Conservation (phyloP, 371 early-diverging fungal genomes). For the Mortierella sp. region DNA sequence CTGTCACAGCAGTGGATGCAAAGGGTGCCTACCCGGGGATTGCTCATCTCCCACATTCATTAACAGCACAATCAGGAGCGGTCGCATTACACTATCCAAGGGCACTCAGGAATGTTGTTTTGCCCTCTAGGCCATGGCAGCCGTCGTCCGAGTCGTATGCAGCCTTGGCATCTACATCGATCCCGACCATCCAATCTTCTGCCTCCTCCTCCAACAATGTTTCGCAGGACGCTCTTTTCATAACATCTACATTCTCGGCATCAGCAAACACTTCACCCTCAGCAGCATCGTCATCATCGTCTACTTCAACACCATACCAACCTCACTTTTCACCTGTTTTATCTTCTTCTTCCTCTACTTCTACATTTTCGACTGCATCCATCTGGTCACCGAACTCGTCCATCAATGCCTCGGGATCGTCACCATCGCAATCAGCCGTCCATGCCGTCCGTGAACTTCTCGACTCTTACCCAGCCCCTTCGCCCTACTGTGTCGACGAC, state of each 20-base stretch:
- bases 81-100: constrained; percentile 19
- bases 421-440: constrained; percentile 36
- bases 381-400: constrained; percentile 17
- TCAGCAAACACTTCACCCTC: constrained; percentile 23
- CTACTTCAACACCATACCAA: constrained; percentile 29
- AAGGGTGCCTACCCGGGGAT: constrained; percentile 41
- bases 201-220: constrained; percentile 9
- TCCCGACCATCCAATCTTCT: constrained; percentile 19
- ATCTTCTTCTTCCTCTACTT: constrained; percentile 16
- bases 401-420: background rate
- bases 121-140: constrained; percentile 26
- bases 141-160: constrained; percentile 8
- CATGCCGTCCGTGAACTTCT: constrained; percentile 52
- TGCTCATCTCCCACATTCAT: constrained; percentile 28
- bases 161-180: constrained; percentile 18
- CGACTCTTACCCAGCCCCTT: constrained; percentile 54
- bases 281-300: constrained; percentile 11
- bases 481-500: constrained; percentile 54
- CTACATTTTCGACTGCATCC: constrained; percentile 17
- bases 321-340: constrained; percentile 29
- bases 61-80: constrained; percentile 15
- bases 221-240: constrained; percentile 18
- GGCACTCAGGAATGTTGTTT: constrained; percentile 20
- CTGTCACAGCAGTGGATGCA: constrained; percentile 17
- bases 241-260: constrained; percentile 16